These are phyloP conservation scores for Turritis glabra DNA, from an alignment of 345 rosid genomes.

Conservation along the genomic window DNA sequence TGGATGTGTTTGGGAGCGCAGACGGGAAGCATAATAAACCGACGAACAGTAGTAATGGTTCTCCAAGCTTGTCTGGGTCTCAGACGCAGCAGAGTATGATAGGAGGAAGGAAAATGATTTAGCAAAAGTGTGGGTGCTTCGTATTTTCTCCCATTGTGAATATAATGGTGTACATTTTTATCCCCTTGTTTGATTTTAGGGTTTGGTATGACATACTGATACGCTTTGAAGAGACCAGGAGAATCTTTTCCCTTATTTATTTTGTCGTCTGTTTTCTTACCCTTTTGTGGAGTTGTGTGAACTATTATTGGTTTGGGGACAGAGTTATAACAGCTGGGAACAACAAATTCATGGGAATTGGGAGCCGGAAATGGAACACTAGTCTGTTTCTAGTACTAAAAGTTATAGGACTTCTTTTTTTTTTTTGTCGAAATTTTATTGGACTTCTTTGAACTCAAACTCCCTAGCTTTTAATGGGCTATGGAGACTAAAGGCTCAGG, in stretches of 20 bases:
- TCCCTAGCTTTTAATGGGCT: background rate
- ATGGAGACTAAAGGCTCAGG: background rate
- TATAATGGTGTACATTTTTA: slow-evolving; percentile 32
- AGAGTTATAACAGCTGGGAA: background rate
- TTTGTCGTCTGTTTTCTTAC: background rate
- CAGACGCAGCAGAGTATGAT: slow-evolving; percentile 39
- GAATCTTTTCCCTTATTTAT: background rate
- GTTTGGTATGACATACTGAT: slow-evolving; percentile 16
- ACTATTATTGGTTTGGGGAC: slow-evolving; percentile 8
- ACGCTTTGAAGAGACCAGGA: slow-evolving; percentile 23
- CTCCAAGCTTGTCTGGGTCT: slow-evolving; percentile 35
- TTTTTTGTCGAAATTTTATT: too few species aligned
- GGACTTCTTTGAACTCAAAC: background rate
- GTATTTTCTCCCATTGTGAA: slow-evolving; percentile 31
- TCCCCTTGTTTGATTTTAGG: slow-evolving; percentile 25
- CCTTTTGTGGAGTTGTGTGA: background rate
- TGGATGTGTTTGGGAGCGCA: slow-evolving; percentile 72
- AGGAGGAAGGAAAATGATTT: slow-evolving; percentile 43
- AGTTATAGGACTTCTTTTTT: background rate
- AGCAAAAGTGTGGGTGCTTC: slow-evolving; percentile 4
- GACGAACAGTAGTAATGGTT: slow-evolving; percentile 19
- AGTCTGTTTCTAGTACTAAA: background rate
- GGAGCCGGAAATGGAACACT: background rate
- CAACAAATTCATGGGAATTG: background rate
- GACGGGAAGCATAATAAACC: slow-evolving; percentile 55